Base-by-base conservation (phyloP, 139 green algal species). In the Chlamydomonas schloesseri region DNA sequence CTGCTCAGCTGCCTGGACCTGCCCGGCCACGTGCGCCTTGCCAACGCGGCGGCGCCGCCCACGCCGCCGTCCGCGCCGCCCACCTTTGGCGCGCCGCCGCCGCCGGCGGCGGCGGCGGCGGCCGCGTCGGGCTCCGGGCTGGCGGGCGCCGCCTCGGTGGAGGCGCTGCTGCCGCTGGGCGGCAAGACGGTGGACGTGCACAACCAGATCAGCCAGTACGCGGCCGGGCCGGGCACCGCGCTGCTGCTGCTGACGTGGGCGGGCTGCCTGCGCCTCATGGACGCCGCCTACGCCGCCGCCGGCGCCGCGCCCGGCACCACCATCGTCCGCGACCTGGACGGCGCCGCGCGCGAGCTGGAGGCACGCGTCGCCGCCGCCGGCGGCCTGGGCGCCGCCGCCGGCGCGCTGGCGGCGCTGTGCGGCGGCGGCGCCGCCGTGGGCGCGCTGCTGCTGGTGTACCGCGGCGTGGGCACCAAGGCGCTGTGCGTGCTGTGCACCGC, bases 1-100 rank as follows among this genome's bases (percentile, higher is more conserved):
- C 79, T 95, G 26, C 68, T 95, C 13, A 86, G 90, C 67, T 91
- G 89, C 21, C 82, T 96, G 42, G 90, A 91, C 64, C 81, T 94
- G 18, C 57, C 65, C 23, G 89, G 60, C 3, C 87, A 93, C 72
- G 55, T 89, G 20, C 14, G 28, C 2, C 73, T 87, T 10, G 71
- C 70, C 58, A 33, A 50, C 42, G 42, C 42, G 6, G 42, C 42
- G 42, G 42, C 42, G 42, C 42, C 42, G 42, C 42, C 42, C 42
- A 50, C 42, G 42, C 42, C 42, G 42, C 42, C 42, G 42, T 50
- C 42, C 42, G 42, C 42, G 42, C 42, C 42, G 42, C 42, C 42
- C 42, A 50, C 42, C 42, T 50, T 50, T 50, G 42, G 42, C 42
- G 42, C 42, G 42, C 42, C 55, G 18, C 8, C 21, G 18, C 6